phyloP scores from a whole-genome alignment of 2,329 filamentous ascomycete genomes.

The Phialocephala sp. region DNA sequence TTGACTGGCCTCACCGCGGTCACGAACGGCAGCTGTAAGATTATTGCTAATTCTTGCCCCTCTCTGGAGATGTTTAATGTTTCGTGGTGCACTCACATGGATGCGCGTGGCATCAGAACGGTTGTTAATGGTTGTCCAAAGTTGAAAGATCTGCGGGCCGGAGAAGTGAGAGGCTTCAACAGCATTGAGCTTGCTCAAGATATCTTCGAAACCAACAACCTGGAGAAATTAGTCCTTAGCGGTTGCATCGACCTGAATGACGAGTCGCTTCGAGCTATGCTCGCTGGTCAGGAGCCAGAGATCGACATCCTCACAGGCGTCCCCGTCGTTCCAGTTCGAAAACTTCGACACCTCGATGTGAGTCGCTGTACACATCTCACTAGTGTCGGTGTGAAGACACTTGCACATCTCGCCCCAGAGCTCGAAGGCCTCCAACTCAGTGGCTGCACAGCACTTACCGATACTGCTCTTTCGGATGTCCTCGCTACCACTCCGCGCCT shows the following conservation, averaged over 20 bases:
- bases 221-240: slow-evolving; percentile 82
- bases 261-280: slow-evolving; percentile 71
- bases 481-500: slow-evolving; percentile 77
- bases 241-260: slow-evolving; percentile 83
- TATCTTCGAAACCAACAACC: slow-evolving; percentile 79
- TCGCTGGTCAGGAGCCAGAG: slow-evolving; percentile 76
- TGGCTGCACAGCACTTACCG: slow-evolving; percentile 75
- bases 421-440: slow-evolving; percentile 85
- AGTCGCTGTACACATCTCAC: slow-evolving; percentile 80
- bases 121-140: slow-evolving; percentile 75
- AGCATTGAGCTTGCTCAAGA: slow-evolving; percentile 72
- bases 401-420: slow-evolving; percentile 77
- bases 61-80: slow-evolving; percentile 86
- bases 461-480: slow-evolving; percentile 73
- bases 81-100: slow-evolving; percentile 90
- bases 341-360: slow-evolving; percentile 82
- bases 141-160: slow-evolving; percentile 79
- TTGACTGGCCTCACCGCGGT: slow-evolving; percentile 81
- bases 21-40: slow-evolving; percentile 84
- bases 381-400: slow-evolving; percentile 69
- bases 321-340: slow-evolving; percentile 77
- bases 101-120: slow-evolving; percentile 74
- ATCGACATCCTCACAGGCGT: slow-evolving; percentile 80
- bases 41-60: slow-evolving; percentile 81
- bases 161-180: slow-evolving; percentile 82